Base-by-base conservation (phyloP, 805 yeast genomes). In the Pichia membranifaciens region DNA sequence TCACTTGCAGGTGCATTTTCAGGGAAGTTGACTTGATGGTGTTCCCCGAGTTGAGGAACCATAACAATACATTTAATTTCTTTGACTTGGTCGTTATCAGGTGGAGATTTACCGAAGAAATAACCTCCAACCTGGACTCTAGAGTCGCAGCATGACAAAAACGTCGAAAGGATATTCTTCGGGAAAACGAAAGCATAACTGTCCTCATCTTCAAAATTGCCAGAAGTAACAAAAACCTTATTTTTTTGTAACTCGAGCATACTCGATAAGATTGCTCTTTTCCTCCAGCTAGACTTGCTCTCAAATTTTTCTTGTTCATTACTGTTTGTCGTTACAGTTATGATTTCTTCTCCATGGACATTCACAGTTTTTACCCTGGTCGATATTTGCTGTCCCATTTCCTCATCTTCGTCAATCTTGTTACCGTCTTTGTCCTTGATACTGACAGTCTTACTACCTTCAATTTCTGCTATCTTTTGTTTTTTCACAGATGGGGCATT, bases 271-370 rank as follows among this genome's bases (percentile, higher is more conserved):
- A 93, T 78, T 0, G 97, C 96, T 35, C 95, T 69, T 45, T 75
- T 74, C 56, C 98, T 75, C 99, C 99, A 93, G 59, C 89, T 96
- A 32, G 89, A 81, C 61, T 80, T 82, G 1, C 96, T 87, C 40
- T 82, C 73, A 61, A 93, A 93, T 15, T 82, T 68, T 67, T 81
- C 82, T 58, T 87, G 93, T 62, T 89, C 99, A 60, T 86, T 90
- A 52, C 80, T 80, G 16, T 90, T 81, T 0, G 98, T 89, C 0
- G 98, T 89, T 28, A 91, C 96, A 0, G 96, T 91, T 37, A 86
- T 84, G 58, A 93, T 91, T 57, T 90, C 95, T 60, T 93, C 99
- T 31, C 99, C 99, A 59, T 90, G 97, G 2, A 87, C 96, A 60
- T 88, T 93, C 22, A 82, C 81, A 0, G 95, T 85, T 48, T 82